phyloP scores from a whole-genome alignment of 148 eudicot species.

The Amaranthus palmeri region DNA sequence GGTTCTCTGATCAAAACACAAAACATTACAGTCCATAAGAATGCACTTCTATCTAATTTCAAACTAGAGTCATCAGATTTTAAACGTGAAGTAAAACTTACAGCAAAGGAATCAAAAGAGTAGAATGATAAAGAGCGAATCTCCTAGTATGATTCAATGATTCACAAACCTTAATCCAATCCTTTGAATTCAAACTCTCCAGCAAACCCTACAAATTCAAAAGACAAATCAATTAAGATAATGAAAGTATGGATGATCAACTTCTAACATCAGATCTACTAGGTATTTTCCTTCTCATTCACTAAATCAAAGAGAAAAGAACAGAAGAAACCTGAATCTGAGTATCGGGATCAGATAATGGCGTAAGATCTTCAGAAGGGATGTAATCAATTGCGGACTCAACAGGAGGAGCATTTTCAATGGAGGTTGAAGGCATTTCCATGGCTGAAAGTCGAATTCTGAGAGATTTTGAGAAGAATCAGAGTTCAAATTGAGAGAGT shows the following conservation, averaged over 20 bases:
- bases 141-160: conserved; percentile 72
- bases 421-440: conserved; percentile 12
- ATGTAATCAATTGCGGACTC: conserved; percentile 65
- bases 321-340: conserved; percentile 47
- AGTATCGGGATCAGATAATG: conserved; percentile 56
- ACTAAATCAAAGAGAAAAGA: neutral
- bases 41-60: neutral
- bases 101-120: conserved; percentile 67
- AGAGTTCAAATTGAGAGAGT: neutral
- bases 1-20: conserved; percentile 48
- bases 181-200: conserved; percentile 79
- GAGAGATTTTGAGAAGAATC: neutral
- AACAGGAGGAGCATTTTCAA: conserved; percentile 19
- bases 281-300: neutral
- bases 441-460: neutral
- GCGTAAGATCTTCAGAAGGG: conserved; percentile 59
- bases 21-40: neutral
- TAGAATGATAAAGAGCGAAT: conserved; percentile 54
- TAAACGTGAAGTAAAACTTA: conserved; percentile 32
- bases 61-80: neutral
- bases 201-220: conserved; percentile 48
- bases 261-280: conserved; percentile 11
- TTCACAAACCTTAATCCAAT: conserved; percentile 83
- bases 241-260: neutral
- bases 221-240: neutral